phyloP scores from a whole-genome alignment of 2,329 filamentous ascomycete species.

The Pyrenophora tritici-repentis region DNA sequence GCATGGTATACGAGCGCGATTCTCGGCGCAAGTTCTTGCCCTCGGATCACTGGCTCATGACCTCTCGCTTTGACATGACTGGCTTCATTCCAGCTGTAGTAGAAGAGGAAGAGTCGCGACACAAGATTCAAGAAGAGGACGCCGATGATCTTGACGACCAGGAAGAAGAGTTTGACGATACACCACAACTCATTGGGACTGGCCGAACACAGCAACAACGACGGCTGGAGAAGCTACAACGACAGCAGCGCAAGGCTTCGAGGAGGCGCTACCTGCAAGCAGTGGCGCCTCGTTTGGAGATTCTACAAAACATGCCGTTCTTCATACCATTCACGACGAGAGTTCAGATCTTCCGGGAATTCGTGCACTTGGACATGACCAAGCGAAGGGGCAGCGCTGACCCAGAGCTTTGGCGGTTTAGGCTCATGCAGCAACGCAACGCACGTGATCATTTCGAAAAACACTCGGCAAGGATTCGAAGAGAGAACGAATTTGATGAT shows the following conservation, averaged over 20 bases:
- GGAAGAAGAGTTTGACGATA: slow-evolving; percentile 47
- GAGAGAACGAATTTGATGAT: slow-evolving; percentile 81
- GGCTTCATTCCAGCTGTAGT: slow-evolving; percentile 87
- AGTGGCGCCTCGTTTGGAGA: slow-evolving; percentile 83
- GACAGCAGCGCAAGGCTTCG: slow-evolving; percentile 68
- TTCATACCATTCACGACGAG: slow-evolving; percentile 91
- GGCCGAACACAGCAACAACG: slow-evolving; percentile 66
- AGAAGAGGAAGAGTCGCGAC: slow-evolving; percentile 78
- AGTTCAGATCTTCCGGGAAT: slow-evolving; percentile 91
- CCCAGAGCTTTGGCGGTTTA: slow-evolving; percentile 74
- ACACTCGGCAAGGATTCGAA: slow-evolving; percentile 77
- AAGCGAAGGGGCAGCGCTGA: slow-evolving; percentile 73
- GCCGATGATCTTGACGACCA: slow-evolving; percentile 59
- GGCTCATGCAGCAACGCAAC: slow-evolving; percentile 47
- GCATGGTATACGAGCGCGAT: slow-evolving; percentile 90
- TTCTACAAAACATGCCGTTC: slow-evolving; percentile 95
- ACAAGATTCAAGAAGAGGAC: slow-evolving; percentile 68
- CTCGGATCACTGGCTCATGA: slow-evolving; percentile 92
- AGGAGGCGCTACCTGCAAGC: slow-evolving; percentile 75
- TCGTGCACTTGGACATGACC: slow-evolving; percentile 81
- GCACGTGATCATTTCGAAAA: slow-evolving; percentile 47
- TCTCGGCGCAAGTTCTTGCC: slow-evolving; percentile 85
- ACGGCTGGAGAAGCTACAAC: slow-evolving; percentile 65
- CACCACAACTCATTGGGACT: slow-evolving; percentile 56
- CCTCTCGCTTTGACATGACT: slow-evolving; percentile 81